Evolutionary conservation across 2,329 filamentous ascomycete species (phyloP).

Genomic region (Arthrobotrys iridis): DNA sequence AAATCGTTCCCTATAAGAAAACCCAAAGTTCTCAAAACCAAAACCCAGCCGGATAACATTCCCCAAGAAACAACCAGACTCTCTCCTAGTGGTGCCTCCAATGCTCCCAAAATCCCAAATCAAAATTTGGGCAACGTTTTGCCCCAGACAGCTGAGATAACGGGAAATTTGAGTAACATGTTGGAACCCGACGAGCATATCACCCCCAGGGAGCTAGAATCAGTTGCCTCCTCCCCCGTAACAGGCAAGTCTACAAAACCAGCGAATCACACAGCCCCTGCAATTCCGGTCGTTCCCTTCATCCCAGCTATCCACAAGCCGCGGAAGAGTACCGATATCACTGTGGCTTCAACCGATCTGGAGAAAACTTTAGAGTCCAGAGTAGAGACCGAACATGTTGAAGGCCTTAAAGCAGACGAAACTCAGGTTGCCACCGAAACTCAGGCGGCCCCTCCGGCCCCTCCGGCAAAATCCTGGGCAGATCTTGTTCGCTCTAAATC

Average conservation of each 20-base stretch:
- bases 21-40: constrained; percentile 52
- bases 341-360: constrained; percentile 45
- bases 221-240: constrained; percentile 62
- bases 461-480: constrained; percentile 68
- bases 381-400: constrained; percentile 46
- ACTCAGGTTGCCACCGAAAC: constrained; percentile 53
- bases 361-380: neutral
- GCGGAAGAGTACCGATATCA: constrained; percentile 54
- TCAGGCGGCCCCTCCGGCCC: constrained; percentile 56
- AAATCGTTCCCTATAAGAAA: constrained; percentile 64
- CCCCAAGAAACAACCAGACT: constrained; percentile 58
- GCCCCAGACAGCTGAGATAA: neutral
- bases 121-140: neutral
- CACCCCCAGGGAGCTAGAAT: constrained; percentile 60
- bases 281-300: constrained; percentile 43
- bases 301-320: constrained; percentile 50
- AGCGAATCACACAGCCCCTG: constrained; percentile 54
- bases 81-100: constrained; percentile 55
- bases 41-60: neutral
- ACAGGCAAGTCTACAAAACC: constrained; percentile 55
- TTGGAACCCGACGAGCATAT: constrained; percentile 63
- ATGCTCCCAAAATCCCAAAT: neutral
- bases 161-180: constrained; percentile 53
- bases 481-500: constrained; percentile 67
- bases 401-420: constrained; percentile 35